Conservation (phyloP, 345 rosid species). For the Eucalyptus victrix region DNA sequence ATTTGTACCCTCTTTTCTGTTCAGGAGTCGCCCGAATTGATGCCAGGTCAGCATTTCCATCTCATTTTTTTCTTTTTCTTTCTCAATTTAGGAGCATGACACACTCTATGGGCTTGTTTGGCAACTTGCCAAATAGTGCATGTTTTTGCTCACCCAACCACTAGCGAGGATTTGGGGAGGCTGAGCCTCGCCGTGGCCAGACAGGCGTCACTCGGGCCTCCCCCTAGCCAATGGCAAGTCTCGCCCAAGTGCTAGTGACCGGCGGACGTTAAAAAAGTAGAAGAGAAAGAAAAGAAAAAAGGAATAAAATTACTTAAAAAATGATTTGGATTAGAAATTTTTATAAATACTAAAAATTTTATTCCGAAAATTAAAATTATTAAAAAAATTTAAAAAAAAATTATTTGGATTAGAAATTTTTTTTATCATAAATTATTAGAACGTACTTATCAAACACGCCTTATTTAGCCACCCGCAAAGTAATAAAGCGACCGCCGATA, state of each 20-base stretch:
- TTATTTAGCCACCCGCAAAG: fast-evolving
- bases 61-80: not conserved
- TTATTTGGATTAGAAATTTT: fast-evolving
- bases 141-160: too few relatives aligned
- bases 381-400: too few relatives aligned
- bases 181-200: too few relatives aligned
- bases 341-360: fast-evolving
- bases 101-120: too few relatives aligned
- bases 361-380: fast-evolving
- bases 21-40: not conserved
- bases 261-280: fast-evolving
- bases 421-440: too few relatives aligned
- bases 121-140: too few relatives aligned
- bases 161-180: fast-evolving
- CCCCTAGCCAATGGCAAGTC: fast-evolving
- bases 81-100: not conserved
- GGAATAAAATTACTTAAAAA: too few relatives aligned
- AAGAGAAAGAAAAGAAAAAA: too few relatives aligned
- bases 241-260: fast-evolving
- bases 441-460: fast-evolving
- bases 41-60: not conserved
- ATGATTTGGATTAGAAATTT: too few relatives aligned
- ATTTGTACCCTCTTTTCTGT: not conserved
- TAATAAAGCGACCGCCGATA: fast-evolving
- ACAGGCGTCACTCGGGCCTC: fast-evolving